Evolutionary conservation across 225 moss, liverwort and hornwort species (phyloP), one percentile per base, ranked within the genome.

Genomic region (Physcomitrium patens): DNA sequence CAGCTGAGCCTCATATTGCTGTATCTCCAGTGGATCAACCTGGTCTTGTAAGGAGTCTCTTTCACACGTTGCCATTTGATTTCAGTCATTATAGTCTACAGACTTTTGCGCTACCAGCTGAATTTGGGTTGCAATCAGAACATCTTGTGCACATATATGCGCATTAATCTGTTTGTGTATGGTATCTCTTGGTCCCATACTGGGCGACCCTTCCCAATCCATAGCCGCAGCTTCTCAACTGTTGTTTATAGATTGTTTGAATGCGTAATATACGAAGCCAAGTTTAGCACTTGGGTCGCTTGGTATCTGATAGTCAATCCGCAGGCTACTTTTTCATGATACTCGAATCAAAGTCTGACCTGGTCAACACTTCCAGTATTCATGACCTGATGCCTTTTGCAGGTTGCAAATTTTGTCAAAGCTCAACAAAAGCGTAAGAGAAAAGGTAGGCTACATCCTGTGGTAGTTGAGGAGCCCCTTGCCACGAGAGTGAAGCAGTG

Each of bases 391-490:
- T 60, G 2, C 15, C 68, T 27, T 74, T 43, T 49, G 67, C 83
- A 86, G 88, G 54, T 81, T 72, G 64, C 79, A 65, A 85, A 58
- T 61, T 79, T 77, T 46, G 68, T 79, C 43, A 89, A 86, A 68
- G 71, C 68, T 57, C 78, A 85, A 54, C 23, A 68, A 0, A 89
- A 83, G 80, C 76, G 74, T 31, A 89, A 80, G 67, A 88, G 81
- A 65, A 78, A 86, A 79, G 76, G 78, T 20, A 78, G 88, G 65
- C 15, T 51, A 71, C 71, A 76, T 71, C 60, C 74, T 63, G 31
- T 7, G 31, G 31, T 37, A 37, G 31, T 27, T 20, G 88, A 86
- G 71, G 88, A 89, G 72, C 88, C 88, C 45, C 58, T 81, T 63
- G 83, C 86, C 63, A 76, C 74, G 67, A 78, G 83, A 73, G 49